Evolutionary conservation across 305 asterid species (phyloP).

Genomic region (Fraxinus baroniana): DNA sequence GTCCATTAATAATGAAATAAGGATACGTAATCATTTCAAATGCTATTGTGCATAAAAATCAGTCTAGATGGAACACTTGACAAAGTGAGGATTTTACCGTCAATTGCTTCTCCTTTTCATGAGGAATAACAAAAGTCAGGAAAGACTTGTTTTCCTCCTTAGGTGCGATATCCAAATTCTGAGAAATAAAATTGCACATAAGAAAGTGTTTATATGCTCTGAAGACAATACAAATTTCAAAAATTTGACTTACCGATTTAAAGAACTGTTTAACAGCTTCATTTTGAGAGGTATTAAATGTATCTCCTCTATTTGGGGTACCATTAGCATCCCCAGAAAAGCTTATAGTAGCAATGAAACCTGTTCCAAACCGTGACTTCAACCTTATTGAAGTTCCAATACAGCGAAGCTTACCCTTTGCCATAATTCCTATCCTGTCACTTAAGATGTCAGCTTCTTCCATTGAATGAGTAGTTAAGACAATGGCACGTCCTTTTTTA

Average conservation of each 20-base stretch:
- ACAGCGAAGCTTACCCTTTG: conserved; percentile 95
- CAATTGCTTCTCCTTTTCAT: conserved; percentile 70
- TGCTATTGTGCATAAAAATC: background rate
- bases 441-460: conserved; percentile 95
- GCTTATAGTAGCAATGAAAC: conserved; percentile 71
- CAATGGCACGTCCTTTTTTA: conserved; percentile 85
- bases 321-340: conserved; percentile 48
- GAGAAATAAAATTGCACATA: conserved; percentile 27
- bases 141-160: conserved; percentile 75
- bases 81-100: conserved; percentile 45
- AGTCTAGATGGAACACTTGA: background rate
- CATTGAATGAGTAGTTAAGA: conserved; percentile 96
- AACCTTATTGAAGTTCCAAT: conserved; percentile 87
- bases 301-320: conserved; percentile 37
- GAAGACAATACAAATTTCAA: conserved; percentile 3
- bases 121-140: conserved; percentile 78
- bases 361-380: conserved; percentile 82
- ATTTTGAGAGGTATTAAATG: conserved; percentile 37
- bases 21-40: background rate
- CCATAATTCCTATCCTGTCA: conserved; percentile 95
- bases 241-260: conserved; percentile 50
- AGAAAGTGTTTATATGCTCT: background rate
- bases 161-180: conserved; percentile 69
- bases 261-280: conserved; percentile 73
- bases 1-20: background rate